phyloP scores from a whole-genome alignment of 176 grass and related monocot species.

The Oryza brachyantha region DNA sequence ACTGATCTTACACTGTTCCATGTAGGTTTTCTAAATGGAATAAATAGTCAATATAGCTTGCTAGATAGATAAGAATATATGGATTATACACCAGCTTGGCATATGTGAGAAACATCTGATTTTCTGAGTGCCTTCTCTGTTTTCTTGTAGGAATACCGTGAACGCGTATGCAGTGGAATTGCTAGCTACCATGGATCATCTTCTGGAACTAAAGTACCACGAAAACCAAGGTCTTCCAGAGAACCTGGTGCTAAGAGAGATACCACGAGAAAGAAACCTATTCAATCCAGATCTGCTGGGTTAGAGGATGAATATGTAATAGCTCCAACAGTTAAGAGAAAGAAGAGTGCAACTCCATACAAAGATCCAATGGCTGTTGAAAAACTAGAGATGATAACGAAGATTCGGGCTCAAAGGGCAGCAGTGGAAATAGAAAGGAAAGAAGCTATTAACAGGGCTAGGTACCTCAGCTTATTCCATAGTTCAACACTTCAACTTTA shows the following conservation, averaged over 20 bases:
- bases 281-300: slow-evolving; percentile 16
- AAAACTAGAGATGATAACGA: slow-evolving; percentile 92
- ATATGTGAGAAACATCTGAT: slow-evolving; percentile 1
- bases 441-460: slow-evolving; percentile 73
- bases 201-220: slow-evolving; percentile 44
- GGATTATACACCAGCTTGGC: not conserved
- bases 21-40: not conserved
- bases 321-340: slow-evolving; percentile 44
- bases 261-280: slow-evolving; percentile 38
- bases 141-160: slow-evolving; percentile 67
- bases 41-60: not conserved
- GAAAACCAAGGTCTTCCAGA: slow-evolving; percentile 47
- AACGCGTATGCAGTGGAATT: slow-evolving; percentile 82
- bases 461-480: slow-evolving; percentile 54
- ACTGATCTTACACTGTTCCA: not conserved
- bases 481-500: not conserved
- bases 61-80: not conserved
- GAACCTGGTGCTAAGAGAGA: slow-evolving; percentile 36
- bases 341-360: slow-evolving; percentile 61
- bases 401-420: slow-evolving; percentile 69
- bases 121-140: slow-evolving; percentile 3
- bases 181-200: slow-evolving; percentile 56
- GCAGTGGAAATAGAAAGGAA: slow-evolving; percentile 59
- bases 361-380: slow-evolving; percentile 78
- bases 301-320: slow-evolving; percentile 26